Evolutionary conservation across 805 yeast genomes (phyloP), one percentile per base, ranked within the genome.

Genomic region (Myxozyma udenii): DNA sequence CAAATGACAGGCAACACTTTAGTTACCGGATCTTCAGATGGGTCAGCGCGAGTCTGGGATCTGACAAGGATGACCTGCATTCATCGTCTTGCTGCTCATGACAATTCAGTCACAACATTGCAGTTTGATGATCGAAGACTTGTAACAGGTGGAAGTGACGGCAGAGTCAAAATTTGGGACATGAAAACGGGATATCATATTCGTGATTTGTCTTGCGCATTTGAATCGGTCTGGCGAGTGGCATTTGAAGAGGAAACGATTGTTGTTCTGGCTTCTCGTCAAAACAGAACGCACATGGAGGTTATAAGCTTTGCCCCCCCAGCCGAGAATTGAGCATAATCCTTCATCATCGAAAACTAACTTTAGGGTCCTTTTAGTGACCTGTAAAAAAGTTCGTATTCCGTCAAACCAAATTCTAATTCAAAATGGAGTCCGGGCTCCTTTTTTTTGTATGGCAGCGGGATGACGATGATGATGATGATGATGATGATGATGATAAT

Each of bases 11-110:
- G 84, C 41, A 78, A 81, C 44, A 83, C 78, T 11, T 71, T 90
- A 38, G 81, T 88, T 1, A 83, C 95, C 0, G 98, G 97, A 0
- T 96, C 93, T 64, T 78, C 82, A 32, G 84, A 84, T 65, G 98
- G 97, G 0, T 78, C 83, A 32, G 79, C 93, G 0, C 76, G 96
- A 48, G 73, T 91, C 7, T 83, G 89, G 81, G 95, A 91, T 68
- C 85, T 95, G 9, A 74, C 77, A 21, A 78, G 80, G 11, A 93
- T 91, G 21, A 76, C 75, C 55, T 91, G 98, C 67, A 80, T 89
- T 0, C 93, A 87, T 67, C 59, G 75, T 18, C 64, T 73, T 9
- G 74, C 74, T 19, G 76, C 77, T 5, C 77, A 73, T 55, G 76
- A 73, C 53, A 68, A 69, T 48, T 66, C 75, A 14, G 73, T 73